A percentile compares a stretch with the other conserved stretches of the same genome.
phyloP scores from a whole-genome alignment of 2,329 filamentous ascomycete genomes.

The Ophiostoma tasmaniense region DNA sequence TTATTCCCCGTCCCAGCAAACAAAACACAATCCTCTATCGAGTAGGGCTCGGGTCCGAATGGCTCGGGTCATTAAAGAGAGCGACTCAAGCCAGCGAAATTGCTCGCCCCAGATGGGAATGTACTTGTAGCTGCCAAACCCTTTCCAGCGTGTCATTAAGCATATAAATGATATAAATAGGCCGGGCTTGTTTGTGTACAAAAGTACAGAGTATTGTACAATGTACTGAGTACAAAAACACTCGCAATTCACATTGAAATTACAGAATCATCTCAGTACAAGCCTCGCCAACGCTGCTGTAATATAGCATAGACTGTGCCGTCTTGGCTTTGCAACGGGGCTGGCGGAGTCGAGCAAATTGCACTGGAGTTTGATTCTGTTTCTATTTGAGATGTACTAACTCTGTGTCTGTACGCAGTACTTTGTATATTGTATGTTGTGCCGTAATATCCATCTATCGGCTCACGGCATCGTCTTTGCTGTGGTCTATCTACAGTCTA shows the following conservation, averaged over 20 bases:
- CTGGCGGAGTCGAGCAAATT: conserved; percentile 1
- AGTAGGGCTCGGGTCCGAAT: neutral
- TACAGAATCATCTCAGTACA: neutral
- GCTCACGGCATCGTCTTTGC: neutral
- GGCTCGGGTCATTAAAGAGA: neutral
- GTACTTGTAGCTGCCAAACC: neutral
- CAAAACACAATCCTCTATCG: too few species aligned
- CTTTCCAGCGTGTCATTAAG: neutral
- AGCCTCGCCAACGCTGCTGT: neutral
- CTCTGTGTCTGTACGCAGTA: too few species aligned
- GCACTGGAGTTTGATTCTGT: neutral
- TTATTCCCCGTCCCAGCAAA: neutral
- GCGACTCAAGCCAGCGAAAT: neutral
- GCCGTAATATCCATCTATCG: neutral
- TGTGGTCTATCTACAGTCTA: neutral
- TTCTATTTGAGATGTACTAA: neutral
- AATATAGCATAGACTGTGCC: neutral
- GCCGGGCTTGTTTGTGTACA: too few species aligned
- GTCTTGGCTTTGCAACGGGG: neutral
- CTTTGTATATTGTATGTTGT: neutral
- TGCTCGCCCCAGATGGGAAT: neutral
- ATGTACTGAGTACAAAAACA: neutral
- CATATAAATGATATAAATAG: neutral
- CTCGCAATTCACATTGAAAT: too few species aligned
- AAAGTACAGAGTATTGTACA: too few species aligned